A percentile compares a stretch with the other conserved stretches of the same genome.
Conservation (phyloP, 2,329 filamentous ascomycete species). For the Fusarium devonianum region DNA sequence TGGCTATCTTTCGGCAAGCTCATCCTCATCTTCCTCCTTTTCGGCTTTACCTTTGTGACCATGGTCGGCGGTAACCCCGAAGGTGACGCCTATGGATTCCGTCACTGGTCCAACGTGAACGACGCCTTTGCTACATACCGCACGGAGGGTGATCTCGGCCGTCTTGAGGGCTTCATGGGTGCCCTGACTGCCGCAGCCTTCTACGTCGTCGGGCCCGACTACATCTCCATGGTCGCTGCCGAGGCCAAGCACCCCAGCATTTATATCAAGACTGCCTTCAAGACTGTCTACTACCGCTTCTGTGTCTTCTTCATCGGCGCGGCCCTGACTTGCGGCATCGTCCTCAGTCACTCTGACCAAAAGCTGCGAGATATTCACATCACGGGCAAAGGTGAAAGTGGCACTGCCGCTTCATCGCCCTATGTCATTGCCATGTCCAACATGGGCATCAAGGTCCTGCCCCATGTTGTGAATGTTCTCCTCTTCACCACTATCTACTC, state of each 20-base stretch:
- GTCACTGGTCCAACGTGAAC: conserved; percentile 23
- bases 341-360: conserved; percentile 9
- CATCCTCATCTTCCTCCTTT: conserved; percentile 33
- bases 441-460: conserved; percentile 52
- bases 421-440: conserved; percentile 36
- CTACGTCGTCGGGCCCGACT: conserved; percentile 31
- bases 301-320: conserved; percentile 75
- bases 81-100: conserved; percentile 31
- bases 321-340: conserved; percentile 27
- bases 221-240: conserved; percentile 35
- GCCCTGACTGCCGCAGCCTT: conserved; percentile 25
- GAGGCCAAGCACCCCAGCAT: conserved; percentile 55
- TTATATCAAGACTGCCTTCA: conserved; percentile 73
- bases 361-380: conserved; percentile 19
- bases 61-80: conserved; percentile 34
- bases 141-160: conserved; percentile 23
- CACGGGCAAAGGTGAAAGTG: not conserved
- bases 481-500: conserved; percentile 54
- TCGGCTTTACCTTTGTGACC: conserved; percentile 34
- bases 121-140: conserved; percentile 28
- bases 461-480: conserved; percentile 62
- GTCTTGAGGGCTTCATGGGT: conserved; percentile 31
- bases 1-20: conserved; percentile 33
- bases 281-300: conserved; percentile 77
- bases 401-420: conserved; percentile 25